phyloP scores from a whole-genome alignment of 352 stramenopile species.

The Stramenopiles sp. region DNA sequence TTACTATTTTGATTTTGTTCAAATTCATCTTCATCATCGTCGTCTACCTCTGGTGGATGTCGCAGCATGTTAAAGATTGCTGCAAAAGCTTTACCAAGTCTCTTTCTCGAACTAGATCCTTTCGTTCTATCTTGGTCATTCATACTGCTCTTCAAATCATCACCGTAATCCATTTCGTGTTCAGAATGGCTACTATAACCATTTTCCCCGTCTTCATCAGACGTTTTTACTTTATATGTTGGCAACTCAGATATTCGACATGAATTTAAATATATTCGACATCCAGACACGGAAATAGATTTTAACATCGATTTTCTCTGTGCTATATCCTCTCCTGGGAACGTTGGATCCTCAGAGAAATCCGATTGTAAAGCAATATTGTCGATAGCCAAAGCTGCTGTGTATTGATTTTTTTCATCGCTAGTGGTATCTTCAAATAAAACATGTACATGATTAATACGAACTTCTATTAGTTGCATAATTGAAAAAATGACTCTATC shows the following conservation, averaged over 20 bases:
- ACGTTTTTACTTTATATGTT: neutral
- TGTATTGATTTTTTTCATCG: neutral
- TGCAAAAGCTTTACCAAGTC: neutral
- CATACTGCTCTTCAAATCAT: no score
- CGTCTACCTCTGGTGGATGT: neutral
- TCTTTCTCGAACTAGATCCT: no score
- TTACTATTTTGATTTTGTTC: neutral
- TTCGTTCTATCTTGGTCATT: no score
- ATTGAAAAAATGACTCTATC: neutral
- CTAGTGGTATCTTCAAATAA: neutral
- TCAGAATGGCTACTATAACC: no score
- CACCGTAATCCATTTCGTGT: no score
- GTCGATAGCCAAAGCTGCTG: neutral
- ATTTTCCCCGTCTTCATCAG: no score
- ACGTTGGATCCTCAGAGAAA: neutral
- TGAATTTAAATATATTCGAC: neutral
- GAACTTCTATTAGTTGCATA: conserved; percentile 1
- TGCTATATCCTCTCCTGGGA: neutral
- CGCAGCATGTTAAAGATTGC: neutral
- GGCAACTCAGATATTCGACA: neutral
- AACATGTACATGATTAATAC: neutral
- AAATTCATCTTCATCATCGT: neutral
- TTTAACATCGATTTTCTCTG: neutral
- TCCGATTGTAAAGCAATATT: neutral
- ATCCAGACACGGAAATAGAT: neutral